phyloP scores from a whole-genome alignment of 495 filamentous ascomycete genomes.

The Lepraria neglecta region DNA sequence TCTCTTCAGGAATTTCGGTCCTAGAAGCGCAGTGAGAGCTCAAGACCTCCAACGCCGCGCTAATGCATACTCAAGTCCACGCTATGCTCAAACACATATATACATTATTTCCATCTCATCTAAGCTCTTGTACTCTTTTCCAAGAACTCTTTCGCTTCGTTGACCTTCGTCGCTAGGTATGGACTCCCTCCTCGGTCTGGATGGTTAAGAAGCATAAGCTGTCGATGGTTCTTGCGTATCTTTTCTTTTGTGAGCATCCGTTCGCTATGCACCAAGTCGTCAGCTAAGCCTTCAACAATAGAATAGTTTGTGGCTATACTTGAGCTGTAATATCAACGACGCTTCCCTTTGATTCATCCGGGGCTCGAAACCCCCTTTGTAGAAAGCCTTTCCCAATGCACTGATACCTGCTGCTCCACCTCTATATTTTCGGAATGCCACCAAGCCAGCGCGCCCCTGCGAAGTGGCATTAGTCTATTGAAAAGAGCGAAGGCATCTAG shows the following conservation, averaged over 20 bases:
- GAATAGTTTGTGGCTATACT: conserved; percentile 48
- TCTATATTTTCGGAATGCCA: conserved; percentile 76
- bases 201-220: conserved; percentile 96
- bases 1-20: too few species aligned
- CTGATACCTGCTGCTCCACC: conserved; percentile 55
- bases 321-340: conserved; percentile 80
- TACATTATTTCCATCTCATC: not conserved
- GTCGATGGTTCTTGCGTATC: conserved; percentile 90
- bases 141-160: conserved; percentile 94
- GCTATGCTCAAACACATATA: conserved; percentile 25
- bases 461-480: conserved; percentile 22
- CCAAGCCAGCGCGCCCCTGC: conserved; percentile 84
- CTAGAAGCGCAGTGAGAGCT: not conserved
- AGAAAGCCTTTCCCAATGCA: conserved; percentile 81
- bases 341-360: conserved; percentile 91
- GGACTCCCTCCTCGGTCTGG: conserved; percentile 95
- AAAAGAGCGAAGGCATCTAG: not conserved
- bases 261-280: conserved; percentile 50
- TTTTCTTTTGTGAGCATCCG: conserved; percentile 80
- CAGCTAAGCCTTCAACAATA: not conserved
- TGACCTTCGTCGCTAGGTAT: conserved; percentile 94
- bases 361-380: conserved; percentile 95
- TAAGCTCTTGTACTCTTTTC: conserved; percentile 55
- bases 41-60: conserved; percentile 4
- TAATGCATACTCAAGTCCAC: conserved; percentile 27